A percentile compares a stretch with the other conserved stretches of the same genome.
Evolutionary conservation across 106 monocot genomes (phyloP).

Genomic region (Dactylorhiza incarnata): DNA sequence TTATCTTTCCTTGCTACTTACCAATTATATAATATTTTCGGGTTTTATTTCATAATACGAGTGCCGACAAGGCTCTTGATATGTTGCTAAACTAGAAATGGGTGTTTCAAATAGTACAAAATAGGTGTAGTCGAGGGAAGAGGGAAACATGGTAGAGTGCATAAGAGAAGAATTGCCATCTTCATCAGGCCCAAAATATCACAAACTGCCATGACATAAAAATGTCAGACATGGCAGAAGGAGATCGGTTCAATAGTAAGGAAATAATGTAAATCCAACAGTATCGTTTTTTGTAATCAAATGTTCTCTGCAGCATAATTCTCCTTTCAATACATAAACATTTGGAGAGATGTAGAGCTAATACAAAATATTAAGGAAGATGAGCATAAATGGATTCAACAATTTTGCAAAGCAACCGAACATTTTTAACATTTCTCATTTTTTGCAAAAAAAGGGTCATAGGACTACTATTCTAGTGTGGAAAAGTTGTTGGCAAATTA

Average conservation of each 20-base stretch:
- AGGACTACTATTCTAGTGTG: not conserved
- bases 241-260: not conserved
- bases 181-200: not conserved
- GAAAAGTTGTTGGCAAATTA: not conserved
- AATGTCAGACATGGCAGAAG: not conserved
- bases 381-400: not conserved
- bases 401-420: not conserved
- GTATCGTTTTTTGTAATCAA: not conserved
- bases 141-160: not conserved
- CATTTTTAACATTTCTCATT: not conserved
- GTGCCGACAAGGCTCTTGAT: no score
- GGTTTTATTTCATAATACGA: no score
- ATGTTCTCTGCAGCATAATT: not conserved
- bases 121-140: not conserved
- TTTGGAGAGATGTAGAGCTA: not conserved
- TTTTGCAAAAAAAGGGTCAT: not conserved
- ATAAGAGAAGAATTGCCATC: not conserved
- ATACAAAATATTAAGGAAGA: not conserved
- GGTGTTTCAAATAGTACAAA: no score
- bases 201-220: not conserved
- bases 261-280: not conserved
- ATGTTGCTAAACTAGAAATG: no score
- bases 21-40: no score
- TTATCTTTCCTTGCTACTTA: no score
- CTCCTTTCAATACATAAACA: not conserved